Percentiles rank a stretch among this genome's conserved stretches.
phyloP scores from a whole-genome alignment of 1,139 yeast genomes.

The Pichia inconspicua region DNA sequence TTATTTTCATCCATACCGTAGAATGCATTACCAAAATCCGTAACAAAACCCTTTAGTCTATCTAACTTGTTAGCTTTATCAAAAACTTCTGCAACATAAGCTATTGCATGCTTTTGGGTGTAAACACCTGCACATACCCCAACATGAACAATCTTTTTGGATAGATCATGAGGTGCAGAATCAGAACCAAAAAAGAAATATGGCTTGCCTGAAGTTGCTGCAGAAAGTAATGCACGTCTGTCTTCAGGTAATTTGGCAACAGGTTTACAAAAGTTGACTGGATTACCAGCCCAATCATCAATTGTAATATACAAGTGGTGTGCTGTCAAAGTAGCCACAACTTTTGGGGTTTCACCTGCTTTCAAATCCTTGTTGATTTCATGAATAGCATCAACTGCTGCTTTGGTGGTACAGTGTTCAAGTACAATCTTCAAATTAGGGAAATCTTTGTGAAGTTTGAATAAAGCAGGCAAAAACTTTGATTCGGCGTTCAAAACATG shows the following conservation, averaged over 20 bases:
- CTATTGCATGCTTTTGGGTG: slow-evolving; percentile 76
- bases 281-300: slow-evolving; percentile 96
- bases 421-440: slow-evolving; percentile 81
- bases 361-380: slow-evolving; percentile 52
- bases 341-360: slow-evolving; percentile 41
- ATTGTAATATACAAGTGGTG: slow-evolving; percentile 85
- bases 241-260: slow-evolving; percentile 92
- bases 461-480: slow-evolving; percentile 83
- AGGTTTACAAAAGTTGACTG: slow-evolving; percentile 93
- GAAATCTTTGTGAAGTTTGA: slow-evolving; percentile 69
- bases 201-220: slow-evolving; percentile 89
- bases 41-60: slow-evolving; percentile 64
- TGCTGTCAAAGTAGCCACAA: slow-evolving; percentile 92
- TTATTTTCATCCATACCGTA: slow-evolving; percentile 47
- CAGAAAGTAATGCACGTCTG: slow-evolving; percentile 66
- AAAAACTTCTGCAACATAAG: slow-evolving; percentile 83
- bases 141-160: slow-evolving; percentile 62
- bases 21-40: slow-evolving; percentile 63
- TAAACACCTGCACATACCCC: slow-evolving; percentile 97
- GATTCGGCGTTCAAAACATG: slow-evolving; percentile 94
- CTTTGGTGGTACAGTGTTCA: slow-evolving; percentile 92
- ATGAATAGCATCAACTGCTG: slow-evolving; percentile 72
- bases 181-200: slow-evolving; percentile 96
- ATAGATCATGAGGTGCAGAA: slow-evolving; percentile 91
- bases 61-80: slow-evolving; percentile 58